A percentile compares a stretch with the other conserved stretches of the same genome.
Evolutionary conservation across 441 rosid species (phyloP).

Genomic region (Brassica hybrid): DNA sequence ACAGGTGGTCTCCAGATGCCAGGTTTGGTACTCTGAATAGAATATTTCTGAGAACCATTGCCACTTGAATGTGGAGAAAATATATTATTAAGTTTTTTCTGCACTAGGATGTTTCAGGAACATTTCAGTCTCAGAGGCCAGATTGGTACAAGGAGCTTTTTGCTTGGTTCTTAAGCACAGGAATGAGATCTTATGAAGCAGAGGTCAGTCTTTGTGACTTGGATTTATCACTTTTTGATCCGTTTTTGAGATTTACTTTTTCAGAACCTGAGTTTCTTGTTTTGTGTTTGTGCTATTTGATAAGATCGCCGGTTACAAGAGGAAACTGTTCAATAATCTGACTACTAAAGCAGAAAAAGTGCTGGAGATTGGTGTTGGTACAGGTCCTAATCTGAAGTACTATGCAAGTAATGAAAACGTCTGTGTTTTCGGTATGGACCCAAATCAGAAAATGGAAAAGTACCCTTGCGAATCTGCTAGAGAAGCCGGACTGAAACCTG

Average conservation of each 20-base stretch:
- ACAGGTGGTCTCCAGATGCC: neutral
- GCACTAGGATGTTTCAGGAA: slow-evolving; percentile 53
- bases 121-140: slow-evolving; percentile 67
- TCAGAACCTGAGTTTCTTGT: neutral
- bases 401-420: slow-evolving; percentile 52
- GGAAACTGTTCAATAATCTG: slow-evolving; percentile 57
- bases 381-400: slow-evolving; percentile 80
- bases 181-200: slow-evolving; percentile 65
- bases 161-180: slow-evolving; percentile 57
- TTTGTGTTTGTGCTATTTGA: slow-evolving; percentile 20
- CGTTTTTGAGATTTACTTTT: neutral
- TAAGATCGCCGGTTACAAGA: slow-evolving; percentile 67
- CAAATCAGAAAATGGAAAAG: slow-evolving; percentile 70
- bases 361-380: slow-evolving; percentile 83
- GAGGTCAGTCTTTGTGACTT: slow-evolving; percentile 52
- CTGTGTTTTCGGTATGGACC: slow-evolving; percentile 72
- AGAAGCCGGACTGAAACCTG: slow-evolving; percentile 56
- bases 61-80: neutral
- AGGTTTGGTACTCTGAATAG: neutral
- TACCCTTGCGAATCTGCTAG: slow-evolving; percentile 64
- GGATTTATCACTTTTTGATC: slow-evolving; percentile 1
- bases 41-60: neutral
- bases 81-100: neutral
- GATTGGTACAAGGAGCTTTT: slow-evolving; percentile 82
- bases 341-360: slow-evolving; percentile 62